These are phyloP conservation scores for Suhomyces prunicola DNA, from an alignment of 805 yeast species.

Conservation along the genomic window DNA sequence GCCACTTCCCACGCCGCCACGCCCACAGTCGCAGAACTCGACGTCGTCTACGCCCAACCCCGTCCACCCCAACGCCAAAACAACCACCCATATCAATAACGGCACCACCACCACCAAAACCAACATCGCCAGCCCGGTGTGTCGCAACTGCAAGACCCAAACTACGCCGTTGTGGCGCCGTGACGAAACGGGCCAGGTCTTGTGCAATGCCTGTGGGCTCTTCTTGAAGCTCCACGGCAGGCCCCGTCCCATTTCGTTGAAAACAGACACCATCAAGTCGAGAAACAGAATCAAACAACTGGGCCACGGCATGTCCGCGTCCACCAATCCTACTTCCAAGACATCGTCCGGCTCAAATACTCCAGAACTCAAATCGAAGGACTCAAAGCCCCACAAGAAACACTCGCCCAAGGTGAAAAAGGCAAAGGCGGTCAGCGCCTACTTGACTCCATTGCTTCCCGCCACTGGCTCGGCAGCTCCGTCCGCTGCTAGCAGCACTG, in stretches of 20 bases:
- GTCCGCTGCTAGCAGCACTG: conserved; percentile 9
- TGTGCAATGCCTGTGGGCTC: conserved; percentile 93
- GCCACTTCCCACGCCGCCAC: conserved; percentile 1
- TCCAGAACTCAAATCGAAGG: conserved; percentile 55
- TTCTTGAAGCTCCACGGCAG: conserved; percentile 88
- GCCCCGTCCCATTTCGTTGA: conserved; percentile 85
- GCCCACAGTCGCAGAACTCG: conserved; percentile 4
- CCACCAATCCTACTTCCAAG: conserved; percentile 12
- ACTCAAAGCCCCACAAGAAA: conserved; percentile 22
- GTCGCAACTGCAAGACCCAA: conserved; percentile 88
- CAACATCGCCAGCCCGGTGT: conserved; percentile 63
- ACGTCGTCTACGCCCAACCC: conserved; percentile 16
- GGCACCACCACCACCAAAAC: conserved; percentile 66
- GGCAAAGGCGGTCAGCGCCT: conserved; percentile 3
- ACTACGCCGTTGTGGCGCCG: conserved; percentile 96
- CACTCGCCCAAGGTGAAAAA: conserved; percentile 23
- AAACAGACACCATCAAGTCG: conserved; percentile 89
- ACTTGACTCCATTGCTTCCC: conserved; percentile 29
- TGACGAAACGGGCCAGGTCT: conserved; percentile 81
- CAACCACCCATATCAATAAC: conserved; percentile 54
- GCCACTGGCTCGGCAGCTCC: conserved; percentile 14
- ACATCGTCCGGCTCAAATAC: conserved; percentile 49
- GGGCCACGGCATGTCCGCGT: conserved; percentile 3
- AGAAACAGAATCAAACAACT: conserved; percentile 76
- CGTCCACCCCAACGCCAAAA: conserved; percentile 61